A percentile compares a stretch with the other conserved stretches of the same genome.
These are phyloP conservation scores for Lumnitzera littorea DNA, from an alignment of 345 rosid species.

Conservation along the genomic window DNA sequence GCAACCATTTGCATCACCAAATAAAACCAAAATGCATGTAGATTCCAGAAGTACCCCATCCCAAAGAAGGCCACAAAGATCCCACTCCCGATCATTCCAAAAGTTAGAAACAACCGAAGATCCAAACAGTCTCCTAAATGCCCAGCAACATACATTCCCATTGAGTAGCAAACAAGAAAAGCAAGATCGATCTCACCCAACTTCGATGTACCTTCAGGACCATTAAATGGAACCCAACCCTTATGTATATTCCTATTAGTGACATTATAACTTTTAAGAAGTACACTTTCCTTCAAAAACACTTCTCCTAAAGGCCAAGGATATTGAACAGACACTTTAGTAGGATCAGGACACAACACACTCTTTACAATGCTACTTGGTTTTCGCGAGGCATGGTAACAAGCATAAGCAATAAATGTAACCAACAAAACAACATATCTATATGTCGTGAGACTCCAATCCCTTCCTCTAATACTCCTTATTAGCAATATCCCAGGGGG, in stretches of 20 bases:
- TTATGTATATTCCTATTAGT: slow-evolving; percentile 1
- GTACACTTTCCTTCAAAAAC: slow-evolving; percentile 32
- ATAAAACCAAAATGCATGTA: slow-evolving; percentile 65
- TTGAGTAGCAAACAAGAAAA: slow-evolving; percentile 76
- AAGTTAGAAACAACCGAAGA: slow-evolving; percentile 70
- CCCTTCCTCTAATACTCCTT: slow-evolving; percentile 46
- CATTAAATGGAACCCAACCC: slow-evolving; percentile 88
- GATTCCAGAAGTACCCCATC: slow-evolving; percentile 78
- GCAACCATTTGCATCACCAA: slow-evolving; percentile 80
- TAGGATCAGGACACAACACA: slow-evolving; percentile 63
- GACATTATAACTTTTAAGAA: neutral
- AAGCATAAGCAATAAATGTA: slow-evolving; percentile 81
- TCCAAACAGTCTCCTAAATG: slow-evolving; percentile 88
- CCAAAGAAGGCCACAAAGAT: slow-evolving; percentile 82
- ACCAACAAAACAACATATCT: slow-evolving; percentile 57
- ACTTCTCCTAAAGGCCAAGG: slow-evolving; percentile 74
- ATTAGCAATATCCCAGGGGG: slow-evolving; percentile 66
- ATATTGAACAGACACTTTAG: neutral
- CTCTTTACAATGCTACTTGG: slow-evolving; percentile 94
- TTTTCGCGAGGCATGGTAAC: slow-evolving; percentile 91
- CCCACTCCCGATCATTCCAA: slow-evolving; percentile 92
- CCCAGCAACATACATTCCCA: slow-evolving; percentile 87
- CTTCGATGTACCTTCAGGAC: slow-evolving; percentile 58
- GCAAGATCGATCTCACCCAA: slow-evolving; percentile 92
- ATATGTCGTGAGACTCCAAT: slow-evolving; percentile 60